Evolutionary conservation across 345 rosid species (phyloP).

Genomic region (Arabidopsis suecica): DNA sequence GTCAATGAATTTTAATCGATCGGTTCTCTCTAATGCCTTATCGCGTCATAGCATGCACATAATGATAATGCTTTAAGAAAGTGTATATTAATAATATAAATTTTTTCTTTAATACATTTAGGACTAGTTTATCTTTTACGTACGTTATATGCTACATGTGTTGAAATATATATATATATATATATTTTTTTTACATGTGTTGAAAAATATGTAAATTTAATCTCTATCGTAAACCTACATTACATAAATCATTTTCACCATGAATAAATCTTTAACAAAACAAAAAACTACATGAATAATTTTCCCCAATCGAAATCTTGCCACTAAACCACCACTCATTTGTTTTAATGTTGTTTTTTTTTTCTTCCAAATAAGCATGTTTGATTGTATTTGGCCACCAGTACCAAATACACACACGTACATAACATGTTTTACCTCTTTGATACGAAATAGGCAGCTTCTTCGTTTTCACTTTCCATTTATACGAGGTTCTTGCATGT

Average conservation of each 20-base stretch:
- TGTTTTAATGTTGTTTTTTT: background rate
- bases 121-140: background rate
- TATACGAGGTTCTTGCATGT: constrained; percentile 9
- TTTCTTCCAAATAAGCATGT: background rate
- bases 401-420: background rate
- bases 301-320: background rate
- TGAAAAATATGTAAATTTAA: background rate
- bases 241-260: background rate
- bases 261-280: background rate
- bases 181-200: too few species aligned
- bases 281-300: background rate
- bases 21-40: constrained; percentile 33
- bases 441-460: constrained; percentile 5
- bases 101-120: background rate
- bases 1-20: constrained; percentile 24
- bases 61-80: constrained; percentile 21
- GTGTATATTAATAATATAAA: background rate
- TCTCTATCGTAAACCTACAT: background rate
- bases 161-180: too few species aligned
- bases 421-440: background rate
- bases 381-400: constrained; percentile 9
- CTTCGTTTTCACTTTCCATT: constrained; percentile 10
- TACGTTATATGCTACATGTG: background rate
- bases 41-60: constrained; percentile 37
- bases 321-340: constrained; percentile 1